Evolutionary conservation across 768 basidiomycete species (phyloP).

Genomic region (Artomyces pyxidatus): DNA sequence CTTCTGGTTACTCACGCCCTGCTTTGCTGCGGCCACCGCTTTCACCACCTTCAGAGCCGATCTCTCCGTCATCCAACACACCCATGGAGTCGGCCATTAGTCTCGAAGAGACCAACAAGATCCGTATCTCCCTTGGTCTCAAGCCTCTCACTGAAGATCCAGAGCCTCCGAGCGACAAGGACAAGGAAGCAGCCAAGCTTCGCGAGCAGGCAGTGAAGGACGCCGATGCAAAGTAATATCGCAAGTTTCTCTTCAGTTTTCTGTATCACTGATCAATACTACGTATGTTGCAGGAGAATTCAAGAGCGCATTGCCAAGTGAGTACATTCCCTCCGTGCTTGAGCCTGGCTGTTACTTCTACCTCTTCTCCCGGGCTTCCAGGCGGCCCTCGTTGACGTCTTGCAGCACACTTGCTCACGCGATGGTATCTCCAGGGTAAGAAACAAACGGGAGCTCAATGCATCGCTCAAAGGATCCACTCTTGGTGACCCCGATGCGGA

Average conservation of each 20-base stretch:
- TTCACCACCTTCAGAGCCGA: background rate
- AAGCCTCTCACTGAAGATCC: conserved; percentile 86
- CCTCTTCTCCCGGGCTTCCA: conserved; percentile 22
- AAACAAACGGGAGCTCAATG: conserved; percentile 88
- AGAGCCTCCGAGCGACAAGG: conserved; percentile 61
- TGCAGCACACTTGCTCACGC: conserved; percentile 35
- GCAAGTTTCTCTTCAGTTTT: background rate
- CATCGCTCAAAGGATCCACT: conserved; percentile 86
- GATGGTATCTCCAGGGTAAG: conserved; percentile 55
- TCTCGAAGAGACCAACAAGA: conserved; percentile 92
- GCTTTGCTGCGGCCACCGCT: background rate
- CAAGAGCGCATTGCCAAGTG: conserved; percentile 80
- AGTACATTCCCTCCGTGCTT: conserved; percentile 35
- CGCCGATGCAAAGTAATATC: conserved; percentile 63
- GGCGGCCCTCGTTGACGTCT: conserved; percentile 24
- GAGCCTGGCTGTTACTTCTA: conserved; percentile 21
- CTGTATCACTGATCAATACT: conserved; percentile 14
- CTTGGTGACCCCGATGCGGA: conserved; percentile 82
- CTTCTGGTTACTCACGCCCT: too few relatives aligned
- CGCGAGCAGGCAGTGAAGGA: conserved; percentile 64
- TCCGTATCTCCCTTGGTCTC: conserved; percentile 88
- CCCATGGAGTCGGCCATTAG: conserved; percentile 83
- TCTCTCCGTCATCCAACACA: too few relatives aligned
- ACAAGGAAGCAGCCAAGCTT: conserved; percentile 70
- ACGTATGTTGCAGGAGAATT: conserved; percentile 43